Percentiles rank a stretch among this genome's conserved stretches.
Evolutionary conservation across 2,329 filamentous ascomycete species (phyloP).

Genomic region (Fusarium nematophilum): DNA sequence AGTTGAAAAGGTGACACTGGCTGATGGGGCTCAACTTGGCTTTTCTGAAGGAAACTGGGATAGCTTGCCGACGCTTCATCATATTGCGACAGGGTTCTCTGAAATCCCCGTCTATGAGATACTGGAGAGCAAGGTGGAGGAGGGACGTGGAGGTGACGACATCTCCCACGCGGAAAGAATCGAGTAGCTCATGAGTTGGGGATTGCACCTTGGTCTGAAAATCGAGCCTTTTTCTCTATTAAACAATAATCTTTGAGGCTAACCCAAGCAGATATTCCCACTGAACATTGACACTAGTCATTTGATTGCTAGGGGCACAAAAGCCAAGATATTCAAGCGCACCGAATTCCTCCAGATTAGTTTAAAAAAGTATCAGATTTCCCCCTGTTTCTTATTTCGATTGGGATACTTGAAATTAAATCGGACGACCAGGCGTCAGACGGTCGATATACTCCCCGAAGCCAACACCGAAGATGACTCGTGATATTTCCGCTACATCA

Average conservation of each 20-base stretch:
- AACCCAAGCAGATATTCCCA: too few relatives aligned
- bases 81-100: slow-evolving; percentile 24
- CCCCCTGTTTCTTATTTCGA: too few relatives aligned
- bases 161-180: slow-evolving; percentile 21
- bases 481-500: too few relatives aligned
- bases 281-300: too few relatives aligned
- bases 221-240: too few relatives aligned
- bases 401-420: too few relatives aligned
- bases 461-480: slow-evolving; percentile 54
- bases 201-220: too few relatives aligned
- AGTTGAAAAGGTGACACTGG: background rate
- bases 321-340: too few relatives aligned
- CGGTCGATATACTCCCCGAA: slow-evolving; percentile 52
- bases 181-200: background rate
- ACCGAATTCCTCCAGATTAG: too few relatives aligned
- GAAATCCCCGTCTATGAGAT: slow-evolving; percentile 32
- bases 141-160: slow-evolving; percentile 20
- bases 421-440: slow-evolving; percentile 1
- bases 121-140: slow-evolving; percentile 23
- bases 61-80: slow-evolving; percentile 28
- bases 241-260: too few relatives aligned
- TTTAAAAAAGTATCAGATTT: too few relatives aligned
- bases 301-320: too few relatives aligned
- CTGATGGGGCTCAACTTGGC: background rate
- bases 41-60: slow-evolving; percentile 18